These are phyloP conservation scores for Cyberlindnera meyerae DNA, from an alignment of 805 yeast genomes.

Conservation along the genomic window DNA sequence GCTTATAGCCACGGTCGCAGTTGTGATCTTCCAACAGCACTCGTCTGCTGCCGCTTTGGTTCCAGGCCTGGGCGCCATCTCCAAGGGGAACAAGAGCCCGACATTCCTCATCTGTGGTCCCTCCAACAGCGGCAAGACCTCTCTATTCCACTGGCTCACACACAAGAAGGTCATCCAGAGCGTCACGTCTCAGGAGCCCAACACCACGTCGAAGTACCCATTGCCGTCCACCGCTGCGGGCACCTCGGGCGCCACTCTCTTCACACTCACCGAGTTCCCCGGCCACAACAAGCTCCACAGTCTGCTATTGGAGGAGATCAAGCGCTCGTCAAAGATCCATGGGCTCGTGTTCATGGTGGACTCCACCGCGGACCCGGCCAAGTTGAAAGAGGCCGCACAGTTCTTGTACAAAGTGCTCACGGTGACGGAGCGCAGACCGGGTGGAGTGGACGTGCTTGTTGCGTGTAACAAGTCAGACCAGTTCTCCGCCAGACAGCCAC, in stretches of 20 bases:
- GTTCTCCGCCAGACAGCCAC: conserved; percentile 73
- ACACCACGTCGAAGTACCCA: conserved; percentile 30
- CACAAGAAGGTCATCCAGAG: conserved; percentile 30
- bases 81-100: conserved; percentile 35
- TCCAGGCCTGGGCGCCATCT: conserved; percentile 5
- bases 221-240: conserved; percentile 35
- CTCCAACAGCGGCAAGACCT: conserved; percentile 61
- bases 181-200: conserved; percentile 51
- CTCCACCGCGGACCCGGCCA: conserved; percentile 50
- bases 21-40: conserved; percentile 7
- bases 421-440: conserved; percentile 56
- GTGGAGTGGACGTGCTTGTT: conserved; percentile 68
- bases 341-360: conserved; percentile 81
- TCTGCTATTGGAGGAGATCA: conserved; percentile 45
- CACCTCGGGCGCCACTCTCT: conserved; percentile 25
- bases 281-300: conserved; percentile 77
- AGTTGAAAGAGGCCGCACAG: conserved; percentile 49
- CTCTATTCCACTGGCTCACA: conserved; percentile 39
- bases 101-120: conserved; percentile 64
- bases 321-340: conserved; percentile 40
- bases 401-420: conserved; percentile 56
- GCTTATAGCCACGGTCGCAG: conserved; percentile 3
- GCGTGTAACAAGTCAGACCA: conserved; percentile 85
- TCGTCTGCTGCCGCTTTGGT: conserved; percentile 5
- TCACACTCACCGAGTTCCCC: conserved; percentile 73